phyloP scores from a whole-genome alignment of 2,329 filamentous ascomycete genomes.

The Cordyceps cicadae region DNA sequence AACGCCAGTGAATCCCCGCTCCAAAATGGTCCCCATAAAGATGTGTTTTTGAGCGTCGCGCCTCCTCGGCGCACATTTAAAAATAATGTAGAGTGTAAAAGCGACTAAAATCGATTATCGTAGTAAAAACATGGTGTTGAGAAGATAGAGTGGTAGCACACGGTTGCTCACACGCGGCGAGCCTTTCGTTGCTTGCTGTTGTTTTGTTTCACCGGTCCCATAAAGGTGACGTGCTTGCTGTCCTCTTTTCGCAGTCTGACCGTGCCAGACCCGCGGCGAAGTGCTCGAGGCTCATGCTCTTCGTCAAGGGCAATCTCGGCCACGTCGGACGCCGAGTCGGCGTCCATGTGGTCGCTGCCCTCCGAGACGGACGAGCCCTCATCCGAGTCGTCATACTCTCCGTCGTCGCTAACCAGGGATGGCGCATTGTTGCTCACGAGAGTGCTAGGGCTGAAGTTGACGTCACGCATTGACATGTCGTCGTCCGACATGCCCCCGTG shows the following conservation, averaged over 20 bases:
- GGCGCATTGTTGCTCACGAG: constrained; percentile 68
- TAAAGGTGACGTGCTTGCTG: constrained; percentile 47
- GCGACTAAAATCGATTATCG: constrained; percentile 24
- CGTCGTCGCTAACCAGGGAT: constrained; percentile 72
- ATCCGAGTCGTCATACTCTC: constrained; percentile 67
- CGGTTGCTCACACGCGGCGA: constrained; percentile 19
- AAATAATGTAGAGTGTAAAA: constrained; percentile 11
- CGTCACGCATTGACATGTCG: constrained; percentile 46
- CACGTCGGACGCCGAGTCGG: constrained; percentile 52
- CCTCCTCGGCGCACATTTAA: constrained; percentile 13
- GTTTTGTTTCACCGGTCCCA: constrained; percentile 38
- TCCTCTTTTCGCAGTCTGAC: constrained; percentile 48
- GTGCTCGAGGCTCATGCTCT: constrained; percentile 39
- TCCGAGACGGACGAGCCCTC: constrained; percentile 54
- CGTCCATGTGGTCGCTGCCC: constrained; percentile 46
- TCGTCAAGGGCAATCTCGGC: constrained; percentile 55
- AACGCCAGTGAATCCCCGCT: constrained; percentile 10
- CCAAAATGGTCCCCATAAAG: constrained; percentile 12
- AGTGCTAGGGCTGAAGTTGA: constrained; percentile 61
- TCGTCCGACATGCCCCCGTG: constrained; percentile 29
- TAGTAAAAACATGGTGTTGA: constrained; percentile 20
- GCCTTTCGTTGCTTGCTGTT: constrained; percentile 26
- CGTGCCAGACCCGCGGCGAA: constrained; percentile 35
- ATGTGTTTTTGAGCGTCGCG: constrained; percentile 13
- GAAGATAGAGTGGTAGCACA: constrained; percentile 11